Evolutionary conservation across 2,329 filamentous ascomycete species (phyloP).

Genomic region (Sordariomycetes sp.): DNA sequence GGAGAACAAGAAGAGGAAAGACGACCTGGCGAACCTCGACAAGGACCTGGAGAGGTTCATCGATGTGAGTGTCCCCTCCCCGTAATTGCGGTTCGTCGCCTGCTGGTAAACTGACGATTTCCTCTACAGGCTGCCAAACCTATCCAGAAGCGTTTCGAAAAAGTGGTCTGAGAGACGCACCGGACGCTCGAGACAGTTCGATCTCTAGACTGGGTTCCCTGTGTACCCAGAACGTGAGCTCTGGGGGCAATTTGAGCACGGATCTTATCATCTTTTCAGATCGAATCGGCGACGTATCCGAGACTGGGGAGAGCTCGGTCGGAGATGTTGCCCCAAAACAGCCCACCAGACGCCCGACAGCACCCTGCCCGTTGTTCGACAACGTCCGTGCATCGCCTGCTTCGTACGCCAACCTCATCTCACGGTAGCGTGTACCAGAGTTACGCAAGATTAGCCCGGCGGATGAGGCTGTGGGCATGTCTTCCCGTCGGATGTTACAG

Average conservation of each 20-base stretch:
- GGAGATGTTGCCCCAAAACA: neutral
- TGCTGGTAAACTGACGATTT: constrained; percentile 9
- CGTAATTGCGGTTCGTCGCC: neutral
- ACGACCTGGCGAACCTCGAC: constrained; percentile 84
- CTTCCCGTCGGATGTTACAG: too few species aligned
- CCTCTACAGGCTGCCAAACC: constrained; percentile 64
- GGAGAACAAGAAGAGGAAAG: constrained; percentile 84
- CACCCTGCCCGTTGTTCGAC: too few species aligned
- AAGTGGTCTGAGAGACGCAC: constrained; percentile 37
- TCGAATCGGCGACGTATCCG: neutral
- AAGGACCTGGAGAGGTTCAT: constrained; percentile 91
- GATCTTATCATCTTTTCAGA: neutral
- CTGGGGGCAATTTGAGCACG: neutral
- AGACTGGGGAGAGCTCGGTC: neutral
- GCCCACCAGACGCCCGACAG: neutral
- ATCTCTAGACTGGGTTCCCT: neutral
- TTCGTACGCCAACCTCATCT: too few species aligned
- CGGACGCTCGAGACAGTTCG: neutral
- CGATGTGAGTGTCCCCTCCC: constrained; percentile 46
- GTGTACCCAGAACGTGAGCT: neutral
- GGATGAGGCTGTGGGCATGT: too few species aligned
- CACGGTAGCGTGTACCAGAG: too few species aligned
- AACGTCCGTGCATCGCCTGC: too few species aligned
- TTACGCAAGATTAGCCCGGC: too few species aligned
- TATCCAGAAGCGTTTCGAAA: constrained; percentile 78